A percentile compares a stretch with the other conserved stretches of the same genome.
These are phyloP conservation scores for Aureobasidium subglaciale DNA, from an alignment of 2,329 filamentous ascomycete species.

Conservation along the genomic window DNA sequence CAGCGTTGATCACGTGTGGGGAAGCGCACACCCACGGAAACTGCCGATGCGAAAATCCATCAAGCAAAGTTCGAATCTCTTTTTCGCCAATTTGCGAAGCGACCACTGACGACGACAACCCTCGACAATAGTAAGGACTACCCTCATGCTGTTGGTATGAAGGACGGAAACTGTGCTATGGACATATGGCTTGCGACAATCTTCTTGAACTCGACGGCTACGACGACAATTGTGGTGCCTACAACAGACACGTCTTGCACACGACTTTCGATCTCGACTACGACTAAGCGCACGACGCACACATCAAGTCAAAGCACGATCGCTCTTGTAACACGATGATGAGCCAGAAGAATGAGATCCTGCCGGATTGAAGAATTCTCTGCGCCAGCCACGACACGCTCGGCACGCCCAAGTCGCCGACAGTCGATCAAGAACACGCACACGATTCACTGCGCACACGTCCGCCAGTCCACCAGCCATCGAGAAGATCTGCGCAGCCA, in stretches of 20 bases:
- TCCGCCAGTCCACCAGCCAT: neutral
- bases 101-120: slow-evolving; percentile 13
- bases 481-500: neutral
- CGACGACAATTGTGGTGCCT: slow-evolving; percentile 3
- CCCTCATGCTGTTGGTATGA: neutral
- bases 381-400: neutral
- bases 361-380: neutral
- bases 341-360: neutral
- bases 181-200: slow-evolving; percentile 5
- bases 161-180: neutral
- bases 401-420: neutral
- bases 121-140: slow-evolving; percentile 8
- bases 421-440: neutral
- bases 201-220: neutral
- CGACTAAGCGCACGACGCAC: neutral
- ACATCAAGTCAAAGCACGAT: neutral
- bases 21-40: neutral
- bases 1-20: neutral
- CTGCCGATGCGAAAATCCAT: neutral
- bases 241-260: slow-evolving; percentile 1
- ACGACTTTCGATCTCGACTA: neutral
- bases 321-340: neutral
- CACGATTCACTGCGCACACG: neutral
- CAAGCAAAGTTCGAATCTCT: neutral
- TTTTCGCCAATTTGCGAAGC: slow-evolving; percentile 3